Evolutionary conservation across 1,139 yeast species (phyloP).

Genomic region (Debaryomyces sp.): DNA sequence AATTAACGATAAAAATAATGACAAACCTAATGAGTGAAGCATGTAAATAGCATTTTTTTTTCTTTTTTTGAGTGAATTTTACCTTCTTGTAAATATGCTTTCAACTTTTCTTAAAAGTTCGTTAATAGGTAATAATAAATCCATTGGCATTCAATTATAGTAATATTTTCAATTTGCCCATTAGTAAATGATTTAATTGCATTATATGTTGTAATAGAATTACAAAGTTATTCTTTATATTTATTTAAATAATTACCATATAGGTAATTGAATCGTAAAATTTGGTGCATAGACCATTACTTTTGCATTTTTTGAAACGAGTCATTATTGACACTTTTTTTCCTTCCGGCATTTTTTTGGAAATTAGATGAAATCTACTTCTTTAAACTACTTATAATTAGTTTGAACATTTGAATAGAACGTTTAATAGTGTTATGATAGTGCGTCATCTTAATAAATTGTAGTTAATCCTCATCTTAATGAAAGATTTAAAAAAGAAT

Average conservation of each 20-base stretch:
- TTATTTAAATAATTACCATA: background rate
- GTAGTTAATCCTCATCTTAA: background rate
- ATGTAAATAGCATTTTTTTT: background rate
- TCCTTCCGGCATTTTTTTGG: background rate
- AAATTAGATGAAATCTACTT: background rate
- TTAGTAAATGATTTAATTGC: no score
- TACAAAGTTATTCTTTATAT: no score
- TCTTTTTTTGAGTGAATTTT: background rate
- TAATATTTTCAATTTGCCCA: background rate
- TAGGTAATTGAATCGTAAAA: background rate
- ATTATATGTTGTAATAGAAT: no score
- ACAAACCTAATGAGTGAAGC: background rate
- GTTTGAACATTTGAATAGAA: background rate
- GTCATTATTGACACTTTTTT: background rate
- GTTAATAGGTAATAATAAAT: background rate
- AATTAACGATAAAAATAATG: background rate
- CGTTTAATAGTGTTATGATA: background rate
- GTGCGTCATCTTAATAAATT: background rate
- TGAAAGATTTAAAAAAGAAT: background rate
- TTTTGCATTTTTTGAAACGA: background rate
- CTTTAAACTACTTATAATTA: background rate
- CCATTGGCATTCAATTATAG: background rate
- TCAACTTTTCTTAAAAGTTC: background rate
- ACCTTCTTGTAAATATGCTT: background rate
- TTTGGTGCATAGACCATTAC: background rate